These are phyloP conservation scores for Pleoardoris graminearum DNA, from an alignment of 2,329 filamentous ascomycete species.

Conservation along the genomic window DNA sequence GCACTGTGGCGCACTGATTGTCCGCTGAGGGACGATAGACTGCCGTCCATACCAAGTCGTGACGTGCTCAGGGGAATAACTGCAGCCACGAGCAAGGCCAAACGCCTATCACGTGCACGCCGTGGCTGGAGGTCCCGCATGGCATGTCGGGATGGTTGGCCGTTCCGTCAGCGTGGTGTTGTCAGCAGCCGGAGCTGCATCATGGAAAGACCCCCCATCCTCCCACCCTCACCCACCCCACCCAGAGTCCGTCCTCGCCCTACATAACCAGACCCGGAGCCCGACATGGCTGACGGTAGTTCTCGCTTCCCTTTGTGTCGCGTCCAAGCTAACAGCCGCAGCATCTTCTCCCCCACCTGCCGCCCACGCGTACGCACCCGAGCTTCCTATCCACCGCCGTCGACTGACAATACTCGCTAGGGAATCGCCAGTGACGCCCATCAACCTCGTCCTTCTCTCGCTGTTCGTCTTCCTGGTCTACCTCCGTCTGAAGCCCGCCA, in stretches of 20 bases:
- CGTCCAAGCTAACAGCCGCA: slow-evolving; percentile 48
- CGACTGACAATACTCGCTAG: slow-evolving; percentile 38
- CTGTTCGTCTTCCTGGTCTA: slow-evolving; percentile 62
- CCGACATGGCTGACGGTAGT: slow-evolving; percentile 34
- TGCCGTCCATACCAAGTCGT: slow-evolving; percentile 2
- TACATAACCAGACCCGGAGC: neutral
- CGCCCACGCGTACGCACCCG: slow-evolving; percentile 48
- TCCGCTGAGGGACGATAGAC: neutral
- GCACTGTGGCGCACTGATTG: neutral
- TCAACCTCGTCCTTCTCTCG: slow-evolving; percentile 64
- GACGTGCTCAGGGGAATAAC: slow-evolving; percentile 15
- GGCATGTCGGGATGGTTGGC: neutral
- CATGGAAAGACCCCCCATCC: slow-evolving; percentile 10
- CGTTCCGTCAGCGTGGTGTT: slow-evolving; percentile 4
- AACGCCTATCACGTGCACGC: slow-evolving; percentile 13
- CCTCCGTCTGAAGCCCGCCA: slow-evolving; percentile 60
- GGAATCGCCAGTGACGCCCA: slow-evolving; percentile 59
- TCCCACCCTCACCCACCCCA: neutral
- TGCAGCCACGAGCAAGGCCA: slow-evolving; percentile 11
- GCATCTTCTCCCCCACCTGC: slow-evolving; percentile 63
- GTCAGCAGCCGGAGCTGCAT: slow-evolving; percentile 18
- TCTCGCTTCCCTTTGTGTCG: neutral
- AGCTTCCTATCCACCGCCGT: neutral
- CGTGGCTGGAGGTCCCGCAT: no score
- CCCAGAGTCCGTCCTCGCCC: neutral